A percentile compares a stretch with the other conserved stretches of the same genome.
Conservation (phyloP, 2,329 filamentous ascomycete genomes). For the Fusarium albosuccineum region DNA sequence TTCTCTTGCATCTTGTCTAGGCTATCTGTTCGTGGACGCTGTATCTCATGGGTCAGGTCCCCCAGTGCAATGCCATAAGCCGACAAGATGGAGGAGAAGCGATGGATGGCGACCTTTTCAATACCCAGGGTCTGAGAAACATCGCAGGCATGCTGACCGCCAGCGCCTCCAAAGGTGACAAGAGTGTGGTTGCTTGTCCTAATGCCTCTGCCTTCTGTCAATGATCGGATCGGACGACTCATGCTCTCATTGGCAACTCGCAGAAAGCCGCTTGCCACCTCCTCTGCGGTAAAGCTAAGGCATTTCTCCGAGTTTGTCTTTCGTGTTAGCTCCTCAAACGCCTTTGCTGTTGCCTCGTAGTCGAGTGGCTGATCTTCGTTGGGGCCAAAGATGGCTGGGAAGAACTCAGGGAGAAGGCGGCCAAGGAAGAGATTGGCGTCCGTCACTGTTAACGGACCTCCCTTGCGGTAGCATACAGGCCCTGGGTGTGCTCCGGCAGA, state of each 20-base stretch:
- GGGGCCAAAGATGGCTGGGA: slow-evolving; percentile 92
- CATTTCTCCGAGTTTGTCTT: not conserved
- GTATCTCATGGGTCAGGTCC: slow-evolving; percentile 53
- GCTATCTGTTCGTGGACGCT: too few relatives aligned
- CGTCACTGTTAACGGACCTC: slow-evolving; percentile 87
- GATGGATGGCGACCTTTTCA: slow-evolving; percentile 55
- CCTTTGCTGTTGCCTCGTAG: not conserved
- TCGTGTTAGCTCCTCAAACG: not conserved
- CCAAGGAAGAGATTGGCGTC: slow-evolving; percentile 90
- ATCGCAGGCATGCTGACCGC: slow-evolving; percentile 69
- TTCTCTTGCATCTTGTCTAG: too few relatives aligned
- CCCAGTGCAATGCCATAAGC: slow-evolving; percentile 60
- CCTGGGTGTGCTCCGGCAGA: slow-evolving; percentile 88
- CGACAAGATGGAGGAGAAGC: slow-evolving; percentile 56
- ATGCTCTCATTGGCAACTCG: slow-evolving; percentile 77
- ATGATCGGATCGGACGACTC: slow-evolving; percentile 79
- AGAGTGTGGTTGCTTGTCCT: slow-evolving; percentile 47
- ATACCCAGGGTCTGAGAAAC: slow-evolving; percentile 57
- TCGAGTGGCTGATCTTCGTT: slow-evolving; percentile 83
- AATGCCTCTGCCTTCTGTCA: slow-evolving; percentile 71
- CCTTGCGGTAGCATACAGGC: slow-evolving; percentile 89
- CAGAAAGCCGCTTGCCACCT: not conserved
- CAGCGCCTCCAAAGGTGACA: slow-evolving; percentile 73
- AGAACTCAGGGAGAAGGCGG: slow-evolving; percentile 86
- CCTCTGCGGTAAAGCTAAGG: not conserved